phyloP scores from a whole-genome alignment of 805 yeast species.

The Candida alai region DNA sequence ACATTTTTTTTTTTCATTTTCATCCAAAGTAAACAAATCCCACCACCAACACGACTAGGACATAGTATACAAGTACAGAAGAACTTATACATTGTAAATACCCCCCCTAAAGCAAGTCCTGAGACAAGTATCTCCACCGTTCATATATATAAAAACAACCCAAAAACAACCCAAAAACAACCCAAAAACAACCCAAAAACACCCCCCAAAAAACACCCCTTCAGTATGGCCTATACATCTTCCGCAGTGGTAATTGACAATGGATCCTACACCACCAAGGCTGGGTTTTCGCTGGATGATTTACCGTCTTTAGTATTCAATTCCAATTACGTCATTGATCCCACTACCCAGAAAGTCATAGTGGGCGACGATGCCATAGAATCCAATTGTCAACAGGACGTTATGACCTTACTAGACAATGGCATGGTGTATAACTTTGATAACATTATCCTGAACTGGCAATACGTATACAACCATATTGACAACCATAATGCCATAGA shows the following conservation, averaged over 20 bases:
- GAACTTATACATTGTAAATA: too few relatives aligned
- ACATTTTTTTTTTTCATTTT: too few relatives aligned
- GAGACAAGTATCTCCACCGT: neutral
- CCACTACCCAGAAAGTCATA: slow-evolving; percentile 24
- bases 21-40: too few relatives aligned
- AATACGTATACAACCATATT: slow-evolving; percentile 52
- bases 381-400: slow-evolving; percentile 41
- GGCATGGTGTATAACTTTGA: slow-evolving; percentile 75
- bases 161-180: slow-evolving; percentile 2
- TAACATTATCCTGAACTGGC: slow-evolving; percentile 63
- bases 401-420: slow-evolving; percentile 57
- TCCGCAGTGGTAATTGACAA: slow-evolving; percentile 71
- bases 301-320: slow-evolving; percentile 57
- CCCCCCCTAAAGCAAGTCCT: too few relatives aligned
- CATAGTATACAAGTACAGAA: too few relatives aligned
- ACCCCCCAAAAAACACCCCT: neutral
- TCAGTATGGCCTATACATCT: slow-evolving; percentile 20
- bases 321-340: slow-evolving; percentile 47
- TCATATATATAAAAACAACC: neutral
- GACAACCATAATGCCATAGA: slow-evolving; percentile 39
- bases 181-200: neutral
- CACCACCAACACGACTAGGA: too few relatives aligned
- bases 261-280: slow-evolving; percentile 61
- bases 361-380: slow-evolving; percentile 49
- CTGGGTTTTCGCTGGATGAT: slow-evolving; percentile 66